Conservation (phyloP, 2,329 filamentous ascomycete genomes). For the Calcarisporium arbuscula region DNA sequence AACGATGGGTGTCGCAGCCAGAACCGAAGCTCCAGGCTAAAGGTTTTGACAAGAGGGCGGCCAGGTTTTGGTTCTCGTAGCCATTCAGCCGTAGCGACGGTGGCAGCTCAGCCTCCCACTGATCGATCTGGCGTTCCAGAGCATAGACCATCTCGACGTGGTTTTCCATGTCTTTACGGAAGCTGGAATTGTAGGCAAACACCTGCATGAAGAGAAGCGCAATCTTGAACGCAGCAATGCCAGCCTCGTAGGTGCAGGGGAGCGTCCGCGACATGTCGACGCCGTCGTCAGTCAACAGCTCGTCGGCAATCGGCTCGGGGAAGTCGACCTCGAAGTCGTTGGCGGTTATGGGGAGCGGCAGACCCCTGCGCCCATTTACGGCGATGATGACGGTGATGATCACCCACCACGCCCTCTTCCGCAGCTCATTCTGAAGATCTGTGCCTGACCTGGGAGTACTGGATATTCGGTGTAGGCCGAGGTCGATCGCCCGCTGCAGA, state of each 20-base stretch:
- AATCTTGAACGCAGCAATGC: slow-evolving; percentile 59
- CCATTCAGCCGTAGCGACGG: slow-evolving; percentile 47
- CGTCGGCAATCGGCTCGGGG: slow-evolving; percentile 65
- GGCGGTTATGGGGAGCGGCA: slow-evolving; percentile 66
- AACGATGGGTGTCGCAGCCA: slow-evolving; percentile 57
- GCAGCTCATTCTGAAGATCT: slow-evolving; percentile 64
- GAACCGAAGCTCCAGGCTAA: slow-evolving; percentile 51
- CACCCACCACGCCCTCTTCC: slow-evolving; percentile 73
- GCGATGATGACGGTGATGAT: slow-evolving; percentile 60
- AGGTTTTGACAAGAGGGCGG: slow-evolving; percentile 47
- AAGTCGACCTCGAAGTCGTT: slow-evolving; percentile 76
- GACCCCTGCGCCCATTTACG: slow-evolving; percentile 69
- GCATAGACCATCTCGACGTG: slow-evolving; percentile 59
- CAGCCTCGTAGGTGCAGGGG: slow-evolving; percentile 63
- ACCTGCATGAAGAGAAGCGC: slow-evolving; percentile 65
- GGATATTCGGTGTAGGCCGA: slow-evolving; percentile 67
- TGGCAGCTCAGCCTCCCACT: slow-evolving; percentile 61
- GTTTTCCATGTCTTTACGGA: slow-evolving; percentile 53
- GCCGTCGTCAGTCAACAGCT: slow-evolving; percentile 58
- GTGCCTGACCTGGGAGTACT: slow-evolving; percentile 41
- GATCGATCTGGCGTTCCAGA: slow-evolving; percentile 58
- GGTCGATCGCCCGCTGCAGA: slow-evolving; percentile 63
- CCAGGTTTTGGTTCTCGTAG: slow-evolving; percentile 36
- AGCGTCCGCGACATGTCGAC: slow-evolving; percentile 47
- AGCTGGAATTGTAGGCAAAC: slow-evolving; percentile 69